Evolutionary conservation across 2,329 filamentous ascomycete genomes (phyloP).

Genomic region (Diaporthe sp.): DNA sequence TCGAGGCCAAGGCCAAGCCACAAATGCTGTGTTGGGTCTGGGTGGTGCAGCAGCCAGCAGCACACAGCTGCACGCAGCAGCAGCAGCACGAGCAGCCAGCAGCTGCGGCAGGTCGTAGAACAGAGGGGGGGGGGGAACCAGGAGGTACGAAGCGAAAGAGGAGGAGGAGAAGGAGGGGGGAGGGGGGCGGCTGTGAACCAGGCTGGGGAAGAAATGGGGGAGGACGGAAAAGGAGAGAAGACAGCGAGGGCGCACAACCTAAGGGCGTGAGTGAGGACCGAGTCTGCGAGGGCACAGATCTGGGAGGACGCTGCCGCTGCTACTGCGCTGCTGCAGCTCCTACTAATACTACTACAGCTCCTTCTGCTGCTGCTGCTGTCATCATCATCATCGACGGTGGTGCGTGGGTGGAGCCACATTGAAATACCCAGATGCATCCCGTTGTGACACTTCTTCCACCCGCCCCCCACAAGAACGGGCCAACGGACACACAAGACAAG

Average conservation of each 20-base stretch:
- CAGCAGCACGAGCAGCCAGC: conserved; percentile 3
- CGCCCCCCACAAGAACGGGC: conserved; percentile 20
- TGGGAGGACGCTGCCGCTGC: conserved; percentile 17
- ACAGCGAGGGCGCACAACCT: conserved; percentile 31
- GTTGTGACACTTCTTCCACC: conserved; percentile 24
- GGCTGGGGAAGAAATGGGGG: conserved; percentile 12
- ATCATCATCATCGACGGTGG: conserved; percentile 25
- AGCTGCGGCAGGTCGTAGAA: conserved; percentile 6
- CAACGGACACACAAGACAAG: conserved; percentile 12
- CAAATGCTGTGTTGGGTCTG: conserved; percentile 21
- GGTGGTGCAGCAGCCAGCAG: conserved; percentile 26
- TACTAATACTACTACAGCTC: background rate
- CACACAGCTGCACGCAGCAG: conserved; percentile 10
- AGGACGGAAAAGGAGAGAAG: conserved; percentile 19
- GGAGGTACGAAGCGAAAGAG: conserved; percentile 4
- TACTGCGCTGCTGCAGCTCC: background rate
- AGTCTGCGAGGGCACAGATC: conserved; percentile 12
- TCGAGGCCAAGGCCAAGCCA: conserved; percentile 29
- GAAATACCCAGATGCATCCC: conserved; percentile 30
- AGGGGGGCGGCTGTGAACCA: background rate
- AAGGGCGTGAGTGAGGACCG: conserved; percentile 27
- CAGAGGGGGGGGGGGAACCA: background rate
- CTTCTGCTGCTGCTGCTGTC: background rate
- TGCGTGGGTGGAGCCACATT: conserved; percentile 4
- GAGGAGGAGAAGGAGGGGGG: background rate